Conservation (phyloP, 2,329 filamentous ascomycete species). For the Aureobasidium lini region DNA sequence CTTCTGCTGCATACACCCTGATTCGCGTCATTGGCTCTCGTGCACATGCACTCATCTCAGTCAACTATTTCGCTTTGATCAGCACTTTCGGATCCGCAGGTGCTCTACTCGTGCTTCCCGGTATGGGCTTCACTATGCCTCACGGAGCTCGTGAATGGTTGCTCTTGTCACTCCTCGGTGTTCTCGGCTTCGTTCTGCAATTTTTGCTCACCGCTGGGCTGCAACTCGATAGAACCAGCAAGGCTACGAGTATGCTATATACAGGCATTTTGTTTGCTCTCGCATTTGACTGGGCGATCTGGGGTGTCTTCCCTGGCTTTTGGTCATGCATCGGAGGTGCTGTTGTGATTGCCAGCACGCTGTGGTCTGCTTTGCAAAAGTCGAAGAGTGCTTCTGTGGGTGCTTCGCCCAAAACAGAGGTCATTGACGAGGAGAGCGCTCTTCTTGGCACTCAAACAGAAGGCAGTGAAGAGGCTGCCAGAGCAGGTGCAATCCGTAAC, state of each 20-base stretch:
- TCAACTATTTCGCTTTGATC: slow-evolving; percentile 9
- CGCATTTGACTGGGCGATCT: slow-evolving; percentile 1
- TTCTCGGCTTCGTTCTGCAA: slow-evolving; percentile 7
- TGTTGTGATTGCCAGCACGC: slow-evolving; percentile 7
- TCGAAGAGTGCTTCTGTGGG: not conserved
- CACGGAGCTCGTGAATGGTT: not conserved
- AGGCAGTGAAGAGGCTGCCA: not conserved
- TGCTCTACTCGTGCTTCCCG: not conserved
- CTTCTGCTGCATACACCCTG: not conserved
- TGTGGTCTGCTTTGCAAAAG: slow-evolving; percentile 7
- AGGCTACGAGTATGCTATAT: slow-evolving; percentile 11
- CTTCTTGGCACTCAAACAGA: not conserved
- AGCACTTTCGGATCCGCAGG: not conserved
- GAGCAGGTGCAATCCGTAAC: not conserved
- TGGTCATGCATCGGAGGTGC: slow-evolving; percentile 4
- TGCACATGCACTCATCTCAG: slow-evolving; percentile 2
- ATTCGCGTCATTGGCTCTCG: slow-evolving; percentile 6
- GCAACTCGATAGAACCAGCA: slow-evolving; percentile 1
- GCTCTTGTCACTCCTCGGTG: not conserved
- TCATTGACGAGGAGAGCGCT: slow-evolving; percentile 8
- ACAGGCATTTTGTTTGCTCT: slow-evolving; percentile 6
- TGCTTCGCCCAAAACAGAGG: not conserved
- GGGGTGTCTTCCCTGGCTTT: slow-evolving; percentile 3
- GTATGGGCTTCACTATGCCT: not conserved
- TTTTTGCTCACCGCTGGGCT: slow-evolving; percentile 7